phyloP scores from a whole-genome alignment of 2,329 filamentous ascomycete species.

The Graphilbum fragrans region DNA sequence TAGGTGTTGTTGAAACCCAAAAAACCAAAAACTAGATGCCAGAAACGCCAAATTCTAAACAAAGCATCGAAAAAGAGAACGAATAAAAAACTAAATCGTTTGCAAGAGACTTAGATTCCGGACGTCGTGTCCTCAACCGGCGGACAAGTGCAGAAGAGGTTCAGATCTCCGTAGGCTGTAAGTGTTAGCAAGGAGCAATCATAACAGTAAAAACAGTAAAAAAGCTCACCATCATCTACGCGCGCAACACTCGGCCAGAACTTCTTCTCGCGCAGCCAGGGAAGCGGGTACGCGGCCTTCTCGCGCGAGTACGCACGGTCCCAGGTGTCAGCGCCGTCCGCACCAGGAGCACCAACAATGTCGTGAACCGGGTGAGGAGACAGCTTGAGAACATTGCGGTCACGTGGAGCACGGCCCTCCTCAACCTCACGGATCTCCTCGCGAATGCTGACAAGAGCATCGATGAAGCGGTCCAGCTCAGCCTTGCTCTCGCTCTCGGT shows the following conservation, averaged over 20 bases:
- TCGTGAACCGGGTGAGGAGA: conserved; percentile 78
- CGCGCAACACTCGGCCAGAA: conserved; percentile 88
- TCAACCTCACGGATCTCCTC: conserved; percentile 76
- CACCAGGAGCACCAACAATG: conserved; percentile 44
- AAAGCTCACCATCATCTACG: conserved; percentile 68
- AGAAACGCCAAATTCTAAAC: too few relatives aligned
- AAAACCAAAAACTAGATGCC: neutral
- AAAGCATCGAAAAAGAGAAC: neutral
- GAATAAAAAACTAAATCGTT: neutral
- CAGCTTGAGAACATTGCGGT: conserved; percentile 80
- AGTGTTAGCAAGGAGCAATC: conserved; percentile 9
- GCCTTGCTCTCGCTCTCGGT: conserved; percentile 88
- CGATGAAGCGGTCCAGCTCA: conserved; percentile 87
- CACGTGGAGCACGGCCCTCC: conserved; percentile 60
- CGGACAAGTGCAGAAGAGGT: conserved; percentile 90
- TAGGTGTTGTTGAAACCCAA: conserved; percentile 8
- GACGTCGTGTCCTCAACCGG: conserved; percentile 57
- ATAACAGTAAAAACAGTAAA: neutral
- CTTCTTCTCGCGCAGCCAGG: conserved; percentile 85
- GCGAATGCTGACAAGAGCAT: conserved; percentile 78
- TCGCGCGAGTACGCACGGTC: conserved; percentile 69
- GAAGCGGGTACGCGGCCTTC: conserved; percentile 75
- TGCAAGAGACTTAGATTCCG: conserved; percentile 4
- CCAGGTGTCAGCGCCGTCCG: conserved; percentile 48
- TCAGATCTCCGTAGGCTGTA: conserved; percentile 74